Evolutionary conservation across 1,139 yeast species (phyloP).

Genomic region (Hansenula sp.): DNA sequence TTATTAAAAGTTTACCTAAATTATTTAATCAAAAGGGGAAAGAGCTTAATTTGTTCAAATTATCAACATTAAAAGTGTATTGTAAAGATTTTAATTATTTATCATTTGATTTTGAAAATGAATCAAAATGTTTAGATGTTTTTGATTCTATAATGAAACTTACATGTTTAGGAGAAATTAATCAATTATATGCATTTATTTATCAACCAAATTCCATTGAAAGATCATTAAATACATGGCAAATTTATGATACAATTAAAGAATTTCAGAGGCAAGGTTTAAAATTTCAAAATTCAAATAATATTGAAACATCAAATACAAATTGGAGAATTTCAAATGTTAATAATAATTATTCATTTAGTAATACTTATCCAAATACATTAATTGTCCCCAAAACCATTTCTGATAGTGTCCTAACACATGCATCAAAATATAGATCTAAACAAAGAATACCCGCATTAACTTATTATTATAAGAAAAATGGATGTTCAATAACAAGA

Average conservation of each 20-base stretch:
- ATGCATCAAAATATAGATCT: slow-evolving; percentile 83
- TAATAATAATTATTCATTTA: slow-evolving; percentile 62
- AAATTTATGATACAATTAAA: slow-evolving; percentile 49
- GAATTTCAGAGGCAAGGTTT: slow-evolving; percentile 73
- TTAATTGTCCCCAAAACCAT: slow-evolving; percentile 69
- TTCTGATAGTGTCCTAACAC: slow-evolving; percentile 76
- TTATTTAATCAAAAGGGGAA: slow-evolving; percentile 26
- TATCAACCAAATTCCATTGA: slow-evolving; percentile 61
- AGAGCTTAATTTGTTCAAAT: slow-evolving; percentile 37
- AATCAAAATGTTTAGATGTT: slow-evolving; percentile 61
- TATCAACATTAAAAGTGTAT: slow-evolving; percentile 56
- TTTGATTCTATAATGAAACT: slow-evolving; percentile 66
- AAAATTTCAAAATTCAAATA: slow-evolving; percentile 16
- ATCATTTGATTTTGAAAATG: slow-evolving; percentile 67
- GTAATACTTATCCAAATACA: slow-evolving; percentile 69
- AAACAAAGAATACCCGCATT: slow-evolving; percentile 81
- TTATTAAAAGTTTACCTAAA: slow-evolving; percentile 17
- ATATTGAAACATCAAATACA: slow-evolving; percentile 5
- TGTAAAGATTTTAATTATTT: slow-evolving; percentile 88
- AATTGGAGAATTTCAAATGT: slow-evolving; percentile 70
- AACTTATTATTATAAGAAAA: slow-evolving; percentile 67
- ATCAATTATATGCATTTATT: slow-evolving; percentile 64
- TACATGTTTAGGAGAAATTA: slow-evolving; percentile 52
- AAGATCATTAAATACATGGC: slow-evolving; percentile 61
- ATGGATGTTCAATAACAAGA: slow-evolving; percentile 78